Conservation (phyloP, 257 asterid genomes). For the Solanum chiquidenum region DNA sequence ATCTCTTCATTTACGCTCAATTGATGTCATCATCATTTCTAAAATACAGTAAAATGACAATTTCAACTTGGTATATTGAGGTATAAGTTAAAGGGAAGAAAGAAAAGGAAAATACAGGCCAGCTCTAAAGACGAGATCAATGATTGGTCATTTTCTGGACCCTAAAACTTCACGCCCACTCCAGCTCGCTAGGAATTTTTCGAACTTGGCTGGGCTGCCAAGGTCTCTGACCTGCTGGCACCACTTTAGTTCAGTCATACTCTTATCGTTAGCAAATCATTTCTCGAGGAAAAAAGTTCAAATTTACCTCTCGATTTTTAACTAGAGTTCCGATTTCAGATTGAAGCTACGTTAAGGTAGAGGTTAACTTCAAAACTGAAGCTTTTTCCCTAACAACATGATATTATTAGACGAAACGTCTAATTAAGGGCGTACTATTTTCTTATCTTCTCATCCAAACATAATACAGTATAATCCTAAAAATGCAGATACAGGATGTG, state of each 20-base stretch:
- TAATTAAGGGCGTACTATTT: not conserved
- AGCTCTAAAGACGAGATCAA: conserved; percentile 14
- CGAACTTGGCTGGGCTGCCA: conserved; percentile 2
- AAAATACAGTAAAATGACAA: not conserved
- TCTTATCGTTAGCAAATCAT: not conserved
- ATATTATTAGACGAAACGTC: not conserved
- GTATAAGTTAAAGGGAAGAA: not conserved
- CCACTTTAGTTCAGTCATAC: not conserved
- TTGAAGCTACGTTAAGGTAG: no score
- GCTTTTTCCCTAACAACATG: not conserved
- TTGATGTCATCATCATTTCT: not conserved
- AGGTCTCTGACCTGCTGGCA: conserved; percentile 8
- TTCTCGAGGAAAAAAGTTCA: not conserved
- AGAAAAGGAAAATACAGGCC: conserved; percentile 4
- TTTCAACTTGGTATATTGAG: not conserved
- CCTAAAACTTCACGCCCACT: conserved; percentile 10
- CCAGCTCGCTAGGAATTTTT: conserved; percentile 9
- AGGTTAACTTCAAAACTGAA: not conserved
- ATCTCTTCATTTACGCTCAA: not conserved
- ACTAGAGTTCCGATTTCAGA: not conserved
- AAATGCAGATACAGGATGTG: not conserved
- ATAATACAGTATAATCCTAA: not conserved
- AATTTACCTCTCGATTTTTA: not conserved
- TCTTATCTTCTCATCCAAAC: not conserved
- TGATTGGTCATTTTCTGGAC: conserved; percentile 17